Evolutionary conservation across 2,329 filamentous ascomycete species (phyloP), one percentile per base, ranked within the genome.

Genomic region (Diaporthe citriasiana): DNA sequence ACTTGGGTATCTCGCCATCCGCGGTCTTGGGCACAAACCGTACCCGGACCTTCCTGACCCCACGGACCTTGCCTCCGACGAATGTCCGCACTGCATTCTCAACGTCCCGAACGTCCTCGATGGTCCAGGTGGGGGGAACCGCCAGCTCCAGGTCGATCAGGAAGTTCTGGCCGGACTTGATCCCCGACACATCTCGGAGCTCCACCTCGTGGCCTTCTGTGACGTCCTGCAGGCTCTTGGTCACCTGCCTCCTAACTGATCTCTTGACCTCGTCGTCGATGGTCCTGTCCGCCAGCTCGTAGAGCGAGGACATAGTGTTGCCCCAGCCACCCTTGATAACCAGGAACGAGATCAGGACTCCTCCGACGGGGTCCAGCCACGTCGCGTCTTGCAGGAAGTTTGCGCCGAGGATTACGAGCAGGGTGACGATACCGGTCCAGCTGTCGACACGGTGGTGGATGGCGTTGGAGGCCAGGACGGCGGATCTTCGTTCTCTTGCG

Each of bases 121-220:
- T 86, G 0, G 93, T 93, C 93, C 94, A 97, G 45, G 86, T 85
- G 30, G 88, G 89, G 0, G 96, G 95, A 22, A 97, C 94, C 2
- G 91, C 93, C 75, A 98, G 84, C 82, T 98, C 95, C 10, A 99
- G 83, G 78, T 98, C 97, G 78, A 98, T 92, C 40, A 98, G 87
- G 82, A 97, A 98, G 85, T 98, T 99, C 83, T 98, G 97, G 40
- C 97, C 97, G 4, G 95, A 97, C 85, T 99, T 99, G 84, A 98
- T 89, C 71, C 97, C 97, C 77, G 95, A 93, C 4, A 98, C 89
- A 57, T 94, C 93, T 57, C 93, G 90, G 59, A 98, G 85, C 79
- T 94, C 91, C 12, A 95, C 88, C 71, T 91, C 84, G 63, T 89
- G 85, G 65, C 89, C 86, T 68, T 89, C 85, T 69, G 82, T 82